Base-by-base conservation (phyloP, 345 rosid genomes). In the Durio zibethinus region DNA sequence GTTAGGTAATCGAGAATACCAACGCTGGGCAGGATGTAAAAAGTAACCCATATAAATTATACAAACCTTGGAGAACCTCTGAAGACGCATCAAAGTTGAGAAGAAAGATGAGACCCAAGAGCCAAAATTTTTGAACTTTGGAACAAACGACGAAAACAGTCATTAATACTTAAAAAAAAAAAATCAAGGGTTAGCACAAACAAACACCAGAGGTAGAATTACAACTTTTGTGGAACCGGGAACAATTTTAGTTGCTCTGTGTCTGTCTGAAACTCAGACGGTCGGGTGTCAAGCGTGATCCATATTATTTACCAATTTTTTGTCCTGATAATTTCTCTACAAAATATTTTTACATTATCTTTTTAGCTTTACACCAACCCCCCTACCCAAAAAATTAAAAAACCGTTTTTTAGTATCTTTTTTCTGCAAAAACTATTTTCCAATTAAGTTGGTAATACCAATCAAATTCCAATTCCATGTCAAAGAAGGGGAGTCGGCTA, bases 41-140 rank as follows among this genome's bases (percentile, higher is more conserved):
- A 48, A 16, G 27, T 29, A 70, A 29, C 40, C 23, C 57, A 29
- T 48, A 48, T 29, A 18, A 16, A 1, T 16, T 47, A 29, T 9
- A 29, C 59, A 70, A 70, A 70, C 59, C 63, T 59, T 29, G 42
- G 74, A 48, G 25, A 70, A 70, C 35, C 23, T 70, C 27, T 48
- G 74, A 29, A 27, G 56, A 69, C 40, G 40, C 57, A 16, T 69
- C 57, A 69, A 69, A 15, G 4, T 69, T 69, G 40, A 69, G 14
- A 47, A 63, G 40, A 63, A 25, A 33, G 15, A 9, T 2, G 43
- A 63, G 68, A 61, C 8, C 40, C 40, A 61, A 31, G 20, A 61
- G 0, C 38, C 10, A 10, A 31, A 15, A 15, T 2, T 7, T 15
- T 31, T 31, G 2, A 15, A 29, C 66, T 14, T 31, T 7, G 4